These are phyloP conservation scores for Penicillium sp. DNA, from an alignment of 2,329 filamentous ascomycete species.

Conservation along the genomic window DNA sequence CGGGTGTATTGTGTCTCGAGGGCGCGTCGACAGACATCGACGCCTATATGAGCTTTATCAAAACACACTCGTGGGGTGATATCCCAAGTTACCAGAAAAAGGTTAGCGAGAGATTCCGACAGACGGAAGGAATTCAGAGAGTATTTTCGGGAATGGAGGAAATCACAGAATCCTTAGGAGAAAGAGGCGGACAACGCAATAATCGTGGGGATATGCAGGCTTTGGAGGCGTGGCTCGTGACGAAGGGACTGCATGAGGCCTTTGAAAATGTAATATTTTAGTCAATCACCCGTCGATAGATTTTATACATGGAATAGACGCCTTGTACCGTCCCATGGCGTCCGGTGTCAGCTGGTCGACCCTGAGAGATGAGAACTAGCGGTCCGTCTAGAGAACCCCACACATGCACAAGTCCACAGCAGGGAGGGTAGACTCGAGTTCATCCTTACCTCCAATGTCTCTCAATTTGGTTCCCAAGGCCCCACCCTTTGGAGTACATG, in stretches of 20 bases:
- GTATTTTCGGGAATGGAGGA: slow-evolving; percentile 33
- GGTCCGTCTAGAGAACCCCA: not conserved
- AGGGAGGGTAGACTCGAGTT: too few species aligned
- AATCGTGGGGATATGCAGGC: slow-evolving; percentile 38
- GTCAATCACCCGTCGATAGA: not conserved
- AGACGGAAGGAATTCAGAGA: slow-evolving; percentile 42
- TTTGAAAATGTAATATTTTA: slow-evolving; percentile 36
- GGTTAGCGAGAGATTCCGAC: slow-evolving; percentile 52
- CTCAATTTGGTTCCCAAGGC: too few species aligned
- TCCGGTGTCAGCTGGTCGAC: not conserved
- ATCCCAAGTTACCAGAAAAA: slow-evolving; percentile 63
- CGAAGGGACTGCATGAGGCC: slow-evolving; percentile 27
- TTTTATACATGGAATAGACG: not conserved
- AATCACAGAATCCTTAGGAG: slow-evolving; percentile 34
- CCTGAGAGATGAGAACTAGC: not conserved
- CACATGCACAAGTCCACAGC: too few species aligned
- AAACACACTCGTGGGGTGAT: slow-evolving; percentile 62
- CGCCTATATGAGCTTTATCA: slow-evolving; percentile 62
- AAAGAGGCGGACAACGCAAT: slow-evolving; percentile 31
- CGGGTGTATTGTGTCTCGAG: slow-evolving; percentile 44
- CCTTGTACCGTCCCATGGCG: not conserved
- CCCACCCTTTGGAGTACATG: too few species aligned
- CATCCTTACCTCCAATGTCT: too few species aligned
- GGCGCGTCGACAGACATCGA: slow-evolving; percentile 49
- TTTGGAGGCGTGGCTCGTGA: slow-evolving; percentile 29